Conservation (phyloP, 148 eudicot species). For the Cornus suecica region DNA sequence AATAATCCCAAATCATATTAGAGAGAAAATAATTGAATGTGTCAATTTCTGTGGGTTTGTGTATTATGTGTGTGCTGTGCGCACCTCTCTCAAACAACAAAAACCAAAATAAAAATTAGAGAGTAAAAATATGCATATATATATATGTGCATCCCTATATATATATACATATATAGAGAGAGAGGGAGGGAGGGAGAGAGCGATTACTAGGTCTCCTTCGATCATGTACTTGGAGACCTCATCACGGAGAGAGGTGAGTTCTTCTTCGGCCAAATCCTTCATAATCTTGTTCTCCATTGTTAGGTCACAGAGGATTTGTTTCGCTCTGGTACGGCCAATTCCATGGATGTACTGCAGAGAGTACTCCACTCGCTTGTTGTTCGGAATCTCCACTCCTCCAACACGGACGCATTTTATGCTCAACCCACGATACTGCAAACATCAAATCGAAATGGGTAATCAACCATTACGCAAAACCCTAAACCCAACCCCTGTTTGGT, state of each 20-base stretch:
- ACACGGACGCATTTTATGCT: conserved; percentile 57
- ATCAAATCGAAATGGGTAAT: not conserved
- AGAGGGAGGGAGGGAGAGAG: not conserved
- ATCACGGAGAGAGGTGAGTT: conserved; percentile 43
- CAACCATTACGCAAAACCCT: not conserved
- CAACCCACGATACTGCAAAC: conserved; percentile 28
- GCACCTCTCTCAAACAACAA: too few relatives aligned
- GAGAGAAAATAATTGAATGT: too few relatives aligned
- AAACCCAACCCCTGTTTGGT: conserved; percentile 1
- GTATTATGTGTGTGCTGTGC: too few relatives aligned
- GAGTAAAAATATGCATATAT: too few relatives aligned
- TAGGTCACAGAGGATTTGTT: conserved; percentile 51
- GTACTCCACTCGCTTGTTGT: conserved; percentile 52
- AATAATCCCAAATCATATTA: too few relatives aligned
- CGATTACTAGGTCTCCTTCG: conserved; percentile 66
- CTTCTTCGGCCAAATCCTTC: conserved; percentile 53
- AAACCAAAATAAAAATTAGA: too few relatives aligned
- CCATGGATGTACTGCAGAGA: conserved; percentile 66
- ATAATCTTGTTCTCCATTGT: conserved; percentile 53
- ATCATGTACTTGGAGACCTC: conserved; percentile 56
- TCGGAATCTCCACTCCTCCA: conserved; percentile 65
- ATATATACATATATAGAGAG: not conserved
- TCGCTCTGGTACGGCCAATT: conserved; percentile 48
- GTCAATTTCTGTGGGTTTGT: too few relatives aligned
- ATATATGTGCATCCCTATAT: too few relatives aligned